These are phyloP conservation scores for Phaffia tasmanica DNA, from an alignment of 768 basidiomycete genomes.

Conservation along the genomic window DNA sequence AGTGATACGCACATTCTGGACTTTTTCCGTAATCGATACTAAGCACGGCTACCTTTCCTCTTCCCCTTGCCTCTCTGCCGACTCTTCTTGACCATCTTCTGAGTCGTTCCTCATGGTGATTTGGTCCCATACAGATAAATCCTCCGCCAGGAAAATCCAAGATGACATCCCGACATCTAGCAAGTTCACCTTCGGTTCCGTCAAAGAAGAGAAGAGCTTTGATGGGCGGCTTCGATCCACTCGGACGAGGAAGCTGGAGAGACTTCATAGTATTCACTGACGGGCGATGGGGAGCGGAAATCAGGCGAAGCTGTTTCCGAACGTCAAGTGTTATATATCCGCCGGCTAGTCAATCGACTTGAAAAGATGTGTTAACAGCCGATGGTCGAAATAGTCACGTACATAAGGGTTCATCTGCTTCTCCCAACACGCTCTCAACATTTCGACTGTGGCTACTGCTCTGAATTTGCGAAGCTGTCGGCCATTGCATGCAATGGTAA, in stretches of 20 bases:
- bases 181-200: constrained; percentile 53
- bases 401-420: constrained; percentile 91
- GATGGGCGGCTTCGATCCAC: constrained; percentile 48
- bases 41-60: constrained; percentile 64
- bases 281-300: constrained; percentile 56
- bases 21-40: constrained; percentile 92
- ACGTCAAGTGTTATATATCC: not conserved
- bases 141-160: constrained; percentile 93
- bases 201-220: constrained; percentile 73
- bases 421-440: constrained; percentile 92
- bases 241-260: constrained; percentile 50
- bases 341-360: not conserved
- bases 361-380: not conserved
- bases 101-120: constrained; percentile 90
- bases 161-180: constrained; percentile 63
- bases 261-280: constrained; percentile 50
- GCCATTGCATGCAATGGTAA: not conserved
- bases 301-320: constrained; percentile 39
- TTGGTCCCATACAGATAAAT: constrained; percentile 89
- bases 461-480: constrained; percentile 74
- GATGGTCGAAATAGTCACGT: constrained; percentile 30
- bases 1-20: constrained; percentile 63
- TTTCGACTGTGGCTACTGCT: constrained; percentile 88
- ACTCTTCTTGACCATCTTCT: constrained; percentile 60
- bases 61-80: constrained; percentile 5